Evolutionary conservation across 441 rosid genomes (phyloP), one percentile per base, ranked within the genome.

Genomic region (Theobroma grandiflorum): DNA sequence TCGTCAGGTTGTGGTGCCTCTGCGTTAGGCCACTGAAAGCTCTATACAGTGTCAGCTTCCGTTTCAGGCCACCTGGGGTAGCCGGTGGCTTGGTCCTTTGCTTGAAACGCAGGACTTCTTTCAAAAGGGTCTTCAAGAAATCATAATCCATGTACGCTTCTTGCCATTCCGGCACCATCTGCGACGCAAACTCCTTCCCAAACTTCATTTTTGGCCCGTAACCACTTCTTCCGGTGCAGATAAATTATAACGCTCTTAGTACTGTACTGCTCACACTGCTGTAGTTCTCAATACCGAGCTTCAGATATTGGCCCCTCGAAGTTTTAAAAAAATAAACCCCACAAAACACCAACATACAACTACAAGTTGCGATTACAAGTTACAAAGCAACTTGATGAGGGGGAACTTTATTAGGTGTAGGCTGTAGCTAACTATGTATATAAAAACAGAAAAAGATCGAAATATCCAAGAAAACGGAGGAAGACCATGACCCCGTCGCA

Each of bases 101-200:
- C 78, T 82, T 84, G 86, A 90, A 87, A 37, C 79, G 55, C 50
- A 77, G 83, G 47, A 93, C 75, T 18, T 88, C 94, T 85, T 92
- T 91, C 84, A 93, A 85, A 47, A 82, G 82, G 33, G 83, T 72
- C 66, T 95, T 95, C 52, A 92, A 92, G 64, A 62, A 87, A 61
- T 69, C 63, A 72, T 95, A 95, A 50, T 93, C 92, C 91, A 92
- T 84, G 90, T 90, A 92, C 2, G 97, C 94, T 72, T 89, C 89
- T 67, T 89, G 88, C 98, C 98, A 93, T 85, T 95, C 98, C 40
- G 93, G 96, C 84, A 95, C 97, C 94, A 94, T 88, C 52, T 95
- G 97, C 3, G 91, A 84, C 10, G 52, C 78, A 40, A 89, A 94
- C 72, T 92, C 96, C 73, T 95, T 95, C 58, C 96, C 94, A 50